Base-by-base conservation (phyloP, 768 basidiomycete species). In the Hydnomerulius pinastri region DNA sequence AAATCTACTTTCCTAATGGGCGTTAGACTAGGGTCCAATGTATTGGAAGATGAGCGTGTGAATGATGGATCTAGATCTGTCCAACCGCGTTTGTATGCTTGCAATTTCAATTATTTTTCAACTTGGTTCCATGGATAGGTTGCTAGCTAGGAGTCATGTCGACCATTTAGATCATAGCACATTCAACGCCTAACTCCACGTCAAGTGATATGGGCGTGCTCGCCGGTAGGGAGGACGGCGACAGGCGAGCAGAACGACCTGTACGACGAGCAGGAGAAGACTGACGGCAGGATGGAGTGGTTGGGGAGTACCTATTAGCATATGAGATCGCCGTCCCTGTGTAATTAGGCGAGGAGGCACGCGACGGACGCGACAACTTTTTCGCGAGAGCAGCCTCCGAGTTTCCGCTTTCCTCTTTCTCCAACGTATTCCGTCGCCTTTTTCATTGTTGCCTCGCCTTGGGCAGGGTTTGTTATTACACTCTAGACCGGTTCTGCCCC, bases 51-150 rank as follows among this genome's bases (percentile, higher is more conserved):
- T 48, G 38, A 41, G 6, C 30, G 47, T 43, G 51, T 28, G 52
- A 50, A 38, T 36, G 21, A 32, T n/a, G n/a, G 24, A 53, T 53
- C 51, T 49, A 37, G 51, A 53, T 53, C 27, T 7, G 27, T 27
- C 23, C 25, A 13, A 10, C 18, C 23, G n/a, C n/a, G n/a, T n/a
- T n/a, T n/a, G n/a, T n/a, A n/a, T n/a, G n/a, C n/a, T n/a, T n/a
- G n/a, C n/a, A n/a, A n/a, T n/a, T n/a, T n/a, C n/a, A n/a, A n/a
- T n/a, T n/a, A n/a, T n/a, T n/a, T n/a, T n/a, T n/a, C n/a, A n/a
- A n/a, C n/a, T n/a, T n/a, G n/a, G n/a, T n/a, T n/a, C n/a, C n/a
- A n/a, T n/a, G n/a, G n/a, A n/a, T n/a, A n/a, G n/a, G n/a, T n/a
- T n/a, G n/a, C n/a, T n/a, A n/a, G n/a, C n/a, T n/a, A n/a, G n/a